Evolutionary conservation across 176 grass and related monocot genomes (phyloP).

Genomic region (Ensete glaucum): DNA sequence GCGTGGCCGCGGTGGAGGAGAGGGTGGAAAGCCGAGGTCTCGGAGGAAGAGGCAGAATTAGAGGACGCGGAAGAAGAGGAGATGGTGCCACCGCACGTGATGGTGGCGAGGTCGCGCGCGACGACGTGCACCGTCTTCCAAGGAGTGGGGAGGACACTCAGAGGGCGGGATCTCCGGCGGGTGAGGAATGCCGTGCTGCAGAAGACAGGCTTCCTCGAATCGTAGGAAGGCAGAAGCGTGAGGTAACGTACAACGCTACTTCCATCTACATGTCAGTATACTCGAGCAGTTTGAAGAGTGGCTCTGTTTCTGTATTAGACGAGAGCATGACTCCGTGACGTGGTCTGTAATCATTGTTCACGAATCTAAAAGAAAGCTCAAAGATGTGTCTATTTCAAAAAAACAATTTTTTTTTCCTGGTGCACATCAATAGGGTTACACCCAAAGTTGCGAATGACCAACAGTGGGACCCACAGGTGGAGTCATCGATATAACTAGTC

Average conservation of each 20-base stretch:
- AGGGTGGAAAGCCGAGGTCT: not conserved
- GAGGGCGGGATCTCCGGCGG: conserved; percentile 34
- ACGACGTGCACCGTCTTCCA: conserved; percentile 30
- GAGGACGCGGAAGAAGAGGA: conserved; percentile 20
- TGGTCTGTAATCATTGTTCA: too few species aligned
- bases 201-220: conserved; percentile 31
- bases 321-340: too few species aligned
- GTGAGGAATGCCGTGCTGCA: conserved; percentile 33
- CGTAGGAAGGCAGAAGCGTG: not conserved
- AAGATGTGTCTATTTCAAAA: too few species aligned
- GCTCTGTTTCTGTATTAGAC: too few species aligned
- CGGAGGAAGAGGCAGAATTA: not conserved
- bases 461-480: too few species aligned
- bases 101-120: conserved; percentile 24
- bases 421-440: too few species aligned
- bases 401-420: too few species aligned
- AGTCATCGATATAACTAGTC: too few species aligned
- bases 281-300: too few species aligned
- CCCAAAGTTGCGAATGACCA: too few species aligned
- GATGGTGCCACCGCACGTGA: conserved; percentile 37
- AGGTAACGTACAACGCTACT: not conserved
- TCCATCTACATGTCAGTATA: too few species aligned
- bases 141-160: conserved; percentile 28
- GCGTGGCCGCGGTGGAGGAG: conserved; percentile 1
- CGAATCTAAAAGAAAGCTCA: too few species aligned